Percentiles rank a stretch among this genome's conserved stretches.
Evolutionary conservation across 495 filamentous ascomycete species (phyloP).

Genomic region (Aspergillus panamensis): DNA sequence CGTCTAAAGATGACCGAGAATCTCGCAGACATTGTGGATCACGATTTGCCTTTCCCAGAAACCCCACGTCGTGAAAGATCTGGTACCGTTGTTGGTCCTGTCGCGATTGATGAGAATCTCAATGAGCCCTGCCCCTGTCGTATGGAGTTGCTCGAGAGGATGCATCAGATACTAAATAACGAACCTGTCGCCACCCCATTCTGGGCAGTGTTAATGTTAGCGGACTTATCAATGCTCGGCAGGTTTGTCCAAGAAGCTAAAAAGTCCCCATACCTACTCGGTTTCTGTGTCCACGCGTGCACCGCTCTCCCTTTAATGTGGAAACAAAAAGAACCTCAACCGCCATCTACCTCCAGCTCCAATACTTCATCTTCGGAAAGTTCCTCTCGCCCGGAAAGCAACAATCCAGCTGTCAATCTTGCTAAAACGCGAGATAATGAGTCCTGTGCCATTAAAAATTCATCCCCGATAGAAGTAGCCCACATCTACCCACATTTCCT

Average conservation of each 20-base stretch:
- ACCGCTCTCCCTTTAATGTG: conserved; percentile 6
- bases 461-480: neutral
- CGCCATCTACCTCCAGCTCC: neutral
- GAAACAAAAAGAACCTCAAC: neutral
- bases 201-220: conserved; percentile 8
- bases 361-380: neutral
- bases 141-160: neutral
- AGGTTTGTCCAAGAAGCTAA: conserved; percentile 6
- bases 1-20: neutral
- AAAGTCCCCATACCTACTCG: conserved; percentile 4
- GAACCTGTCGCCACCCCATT: conserved; percentile 4
- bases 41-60: too few species aligned
- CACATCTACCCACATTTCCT: conserved; percentile 1
- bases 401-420: neutral
- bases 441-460: neutral
- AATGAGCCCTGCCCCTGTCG: neutral
- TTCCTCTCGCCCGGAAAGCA: neutral
- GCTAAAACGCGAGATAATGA: neutral
- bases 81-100: neutral
- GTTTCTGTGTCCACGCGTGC: conserved; percentile 14
- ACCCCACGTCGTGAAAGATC: neutral
- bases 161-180: neutral
- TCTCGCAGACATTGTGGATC: too few species aligned
- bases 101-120: neutral
- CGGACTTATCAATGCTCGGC: conserved; percentile 5